phyloP scores from a whole-genome alignment of 306 rosid species.

The Morella rubra region DNA sequence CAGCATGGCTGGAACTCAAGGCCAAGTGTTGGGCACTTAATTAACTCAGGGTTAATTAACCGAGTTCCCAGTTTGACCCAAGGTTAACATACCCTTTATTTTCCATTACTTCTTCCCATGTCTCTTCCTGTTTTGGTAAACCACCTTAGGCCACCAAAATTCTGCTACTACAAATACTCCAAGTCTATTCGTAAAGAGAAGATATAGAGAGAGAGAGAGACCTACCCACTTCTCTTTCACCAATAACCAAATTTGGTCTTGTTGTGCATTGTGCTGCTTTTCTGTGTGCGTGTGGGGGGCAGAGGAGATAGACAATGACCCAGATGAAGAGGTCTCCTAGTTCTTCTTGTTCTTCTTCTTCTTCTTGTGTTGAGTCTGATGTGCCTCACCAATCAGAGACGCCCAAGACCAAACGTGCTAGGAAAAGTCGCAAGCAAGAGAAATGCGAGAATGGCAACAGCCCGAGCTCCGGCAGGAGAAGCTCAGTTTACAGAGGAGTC shows the following conservation, averaged over 20 bases:
- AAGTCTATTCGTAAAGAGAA: conserved; percentile 26
- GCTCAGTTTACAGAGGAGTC: conserved; percentile 93
- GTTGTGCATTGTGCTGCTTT: conserved; percentile 13
- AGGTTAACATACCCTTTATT: conserved; percentile 21
- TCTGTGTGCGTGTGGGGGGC: background rate
- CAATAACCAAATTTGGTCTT: background rate
- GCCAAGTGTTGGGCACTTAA: conserved; percentile 69
- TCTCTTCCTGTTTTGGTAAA: conserved; percentile 63
- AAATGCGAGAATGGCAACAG: conserved; percentile 27
- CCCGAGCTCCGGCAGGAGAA: conserved; percentile 46
- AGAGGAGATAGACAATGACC: conserved; percentile 1
- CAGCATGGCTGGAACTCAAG: conserved; percentile 72
- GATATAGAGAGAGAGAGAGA: conserved; percentile 3
- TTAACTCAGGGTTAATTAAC: conserved; percentile 56
- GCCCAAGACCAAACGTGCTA: conserved; percentile 32
- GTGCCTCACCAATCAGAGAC: conserved; percentile 17
- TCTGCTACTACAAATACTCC: conserved; percentile 20
- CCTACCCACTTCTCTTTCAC: conserved; percentile 11
- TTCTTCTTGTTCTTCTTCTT: conserved; percentile 46
- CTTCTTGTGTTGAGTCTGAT: conserved; percentile 33
- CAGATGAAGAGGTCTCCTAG: conserved; percentile 73
- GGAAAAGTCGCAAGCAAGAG: conserved; percentile 32
- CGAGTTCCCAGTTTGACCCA: conserved; percentile 31
- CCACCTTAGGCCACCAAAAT: conserved; percentile 72
- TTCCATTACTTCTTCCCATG: conserved; percentile 20